Evolutionary conservation across 108 stramenopile genomes (phyloP), one percentile per base, ranked within the genome.

Genomic region (Epithemia pelagica): DNA sequence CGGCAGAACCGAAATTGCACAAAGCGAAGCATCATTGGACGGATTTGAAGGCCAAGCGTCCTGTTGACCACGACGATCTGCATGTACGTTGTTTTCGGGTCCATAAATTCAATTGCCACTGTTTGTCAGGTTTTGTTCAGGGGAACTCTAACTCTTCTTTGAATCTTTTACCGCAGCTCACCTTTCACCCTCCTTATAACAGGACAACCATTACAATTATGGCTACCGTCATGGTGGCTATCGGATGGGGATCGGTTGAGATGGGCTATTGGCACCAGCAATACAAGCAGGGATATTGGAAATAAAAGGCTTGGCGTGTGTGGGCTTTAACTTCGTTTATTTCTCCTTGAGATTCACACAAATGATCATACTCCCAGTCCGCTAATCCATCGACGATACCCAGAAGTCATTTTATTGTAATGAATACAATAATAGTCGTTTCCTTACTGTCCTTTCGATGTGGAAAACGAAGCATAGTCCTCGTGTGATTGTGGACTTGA

Each of bases 211-310:
- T 46, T 46, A 15, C 15, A 10, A 15, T 46, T 46, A 5, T 46
- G 5, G 37, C 37, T 15, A 10, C 37, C 37, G 15, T 46, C 21
- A 51, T 66, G 26, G 23, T 30, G 52, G 54, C 21, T 2, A 59
- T 74, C 30, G 67, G 33, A 28, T 62, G 53, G 57, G 76, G 70
- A 31, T 28, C 75, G 22, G 24, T 37, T 58, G 32, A 52, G 28
- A 59, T 51, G 28, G 64, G 55, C 25, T 61, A 51, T 53, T 71
- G 69, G 2, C 86, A 87, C 60, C 90, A 92, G 65, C 87, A 89
- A 75, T 77, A 85, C 69, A 92, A 92, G 81, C 90, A 92, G 70
- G 90, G 90, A 70, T 92, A 82, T 80, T 91, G 87, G 87, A 89
- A 86, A 61, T 82, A 79, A 79, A 21, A 54, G 30, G n/a, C n/a